Conservation (phyloP, 495 filamentous ascomycete species). For the Lasiosphaeris hirsuta region DNA sequence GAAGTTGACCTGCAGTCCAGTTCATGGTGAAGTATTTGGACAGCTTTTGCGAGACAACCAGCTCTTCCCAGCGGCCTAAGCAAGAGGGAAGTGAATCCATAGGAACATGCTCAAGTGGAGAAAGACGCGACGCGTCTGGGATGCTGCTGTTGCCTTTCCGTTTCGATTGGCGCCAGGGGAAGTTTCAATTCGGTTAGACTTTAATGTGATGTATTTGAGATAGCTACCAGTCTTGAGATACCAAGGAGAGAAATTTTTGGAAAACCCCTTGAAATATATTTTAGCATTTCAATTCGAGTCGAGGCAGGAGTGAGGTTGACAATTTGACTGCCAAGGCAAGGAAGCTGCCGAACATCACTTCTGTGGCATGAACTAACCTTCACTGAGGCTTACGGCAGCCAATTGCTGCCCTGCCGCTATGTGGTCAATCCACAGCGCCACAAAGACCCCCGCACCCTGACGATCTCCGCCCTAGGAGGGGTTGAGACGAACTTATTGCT, state of each 20-base stretch:
- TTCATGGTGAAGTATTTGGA: slow-evolving; percentile 33
- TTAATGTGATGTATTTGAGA: too few species aligned
- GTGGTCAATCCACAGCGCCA: neutral
- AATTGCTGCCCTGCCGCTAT: too few species aligned
- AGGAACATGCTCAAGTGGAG: neutral
- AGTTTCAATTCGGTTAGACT: too few species aligned
- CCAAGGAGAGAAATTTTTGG: neutral
- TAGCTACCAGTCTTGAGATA: too few species aligned
- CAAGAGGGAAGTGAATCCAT: neutral
- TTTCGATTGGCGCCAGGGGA: too few species aligned
- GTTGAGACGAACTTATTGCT: neutral
- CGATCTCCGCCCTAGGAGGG: neutral
- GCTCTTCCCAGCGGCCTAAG: neutral
- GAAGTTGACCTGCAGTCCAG: slow-evolving; percentile 44
- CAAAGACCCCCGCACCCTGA: neutral
- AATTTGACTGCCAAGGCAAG: neutral
- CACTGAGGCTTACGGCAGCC: too few species aligned
- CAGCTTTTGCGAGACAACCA: neutral
- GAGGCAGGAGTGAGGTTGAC: neutral
- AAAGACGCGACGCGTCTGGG: too few species aligned
- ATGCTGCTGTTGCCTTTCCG: too few species aligned
- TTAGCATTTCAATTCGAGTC: neutral
- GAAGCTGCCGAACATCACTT: neutral
- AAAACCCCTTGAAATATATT: neutral
- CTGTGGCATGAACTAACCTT: neutral